phyloP scores from a whole-genome alignment of 2,329 filamentous ascomycete species.

The Didymella glomerata region DNA sequence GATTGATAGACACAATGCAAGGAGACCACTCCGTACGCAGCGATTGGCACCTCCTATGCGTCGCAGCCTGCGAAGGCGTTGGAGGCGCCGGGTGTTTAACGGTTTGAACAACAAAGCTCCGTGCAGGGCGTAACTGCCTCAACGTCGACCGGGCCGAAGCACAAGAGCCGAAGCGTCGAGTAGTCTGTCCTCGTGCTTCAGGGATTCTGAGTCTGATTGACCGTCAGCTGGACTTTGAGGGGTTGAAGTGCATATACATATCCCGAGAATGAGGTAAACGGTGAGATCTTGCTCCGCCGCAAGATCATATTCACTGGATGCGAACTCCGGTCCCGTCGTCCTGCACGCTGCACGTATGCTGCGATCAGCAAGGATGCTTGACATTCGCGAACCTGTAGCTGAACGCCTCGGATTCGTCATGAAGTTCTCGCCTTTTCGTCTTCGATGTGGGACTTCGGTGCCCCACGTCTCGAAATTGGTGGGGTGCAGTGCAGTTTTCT shows the following conservation, averaged over 20 bases:
- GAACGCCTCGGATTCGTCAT: neutral
- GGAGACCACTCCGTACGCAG: neutral
- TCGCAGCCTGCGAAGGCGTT: constrained; percentile 1
- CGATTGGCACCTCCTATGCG: neutral
- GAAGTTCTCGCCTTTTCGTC: neutral
- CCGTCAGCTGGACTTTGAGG: constrained; percentile 8
- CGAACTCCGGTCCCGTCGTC: neutral
- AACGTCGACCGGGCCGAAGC: constrained; percentile 3
- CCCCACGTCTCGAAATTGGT: neutral
- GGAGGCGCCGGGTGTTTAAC: neutral
- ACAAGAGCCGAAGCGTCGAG: neutral
- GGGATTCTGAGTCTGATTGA: neutral
- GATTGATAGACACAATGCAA: neutral
- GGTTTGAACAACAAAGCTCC: neutral
- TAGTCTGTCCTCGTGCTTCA: constrained; percentile 7
- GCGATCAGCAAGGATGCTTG: neutral
- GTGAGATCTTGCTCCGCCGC: constrained; percentile 3
- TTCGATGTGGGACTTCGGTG: neutral
- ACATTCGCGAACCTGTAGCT: neutral
- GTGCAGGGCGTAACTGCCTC: neutral
- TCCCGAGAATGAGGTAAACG: constrained; percentile 8
- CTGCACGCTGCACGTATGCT: constrained; percentile 2
- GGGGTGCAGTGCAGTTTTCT: neutral
- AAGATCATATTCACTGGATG: constrained; percentile 1
- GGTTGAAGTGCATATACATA: constrained; percentile 1